These are phyloP conservation scores for Trapa bicornis DNA, from an alignment of 345 rosid genomes.

Conservation along the genomic window DNA sequence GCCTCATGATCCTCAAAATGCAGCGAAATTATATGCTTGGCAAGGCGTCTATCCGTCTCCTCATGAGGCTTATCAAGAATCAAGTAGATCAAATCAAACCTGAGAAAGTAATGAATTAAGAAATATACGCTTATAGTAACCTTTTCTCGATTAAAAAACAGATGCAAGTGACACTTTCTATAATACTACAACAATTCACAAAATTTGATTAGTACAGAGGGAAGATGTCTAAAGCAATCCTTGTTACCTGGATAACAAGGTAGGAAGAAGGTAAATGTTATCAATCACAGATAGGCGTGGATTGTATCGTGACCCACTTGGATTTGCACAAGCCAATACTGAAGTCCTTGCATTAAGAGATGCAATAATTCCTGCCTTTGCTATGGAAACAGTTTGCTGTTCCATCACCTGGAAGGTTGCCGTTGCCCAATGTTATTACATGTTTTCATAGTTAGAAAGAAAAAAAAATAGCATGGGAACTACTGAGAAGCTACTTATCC, in stretches of 20 bases:
- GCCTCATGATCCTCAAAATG: conserved; percentile 89
- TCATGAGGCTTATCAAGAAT: conserved; percentile 95
- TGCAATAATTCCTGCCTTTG: conserved; percentile 95
- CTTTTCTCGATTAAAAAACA: neutral
- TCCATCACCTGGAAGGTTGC: conserved; percentile 69
- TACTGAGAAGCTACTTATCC: neutral
- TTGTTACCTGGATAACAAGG: conserved; percentile 71
- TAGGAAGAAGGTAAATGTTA: conserved; percentile 87
- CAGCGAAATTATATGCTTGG: conserved; percentile 87
- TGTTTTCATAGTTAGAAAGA: neutral
- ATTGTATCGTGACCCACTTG: conserved; percentile 87
- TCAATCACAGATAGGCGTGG: conserved; percentile 87
- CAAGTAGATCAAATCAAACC: conserved; percentile 94
- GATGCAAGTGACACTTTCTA: neutral
- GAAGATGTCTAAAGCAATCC: neutral
- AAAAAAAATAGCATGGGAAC: too few relatives aligned
- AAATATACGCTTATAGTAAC: neutral
- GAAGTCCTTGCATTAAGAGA: conserved; percentile 92
- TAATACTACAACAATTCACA: too few relatives aligned
- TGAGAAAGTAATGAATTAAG: conserved; percentile 17
- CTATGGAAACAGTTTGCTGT: conserved; percentile 88
- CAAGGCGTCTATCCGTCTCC: conserved; percentile 80
- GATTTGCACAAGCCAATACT: conserved; percentile 92
- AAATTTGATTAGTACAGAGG: too few relatives aligned
- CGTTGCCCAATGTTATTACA: neutral